Percentiles rank a stretch among this genome's conserved stretches.
These are phyloP conservation scores for Coniochaeta prunicola DNA, from an alignment of 2,329 filamentous ascomycete species.

Conservation along the genomic window DNA sequence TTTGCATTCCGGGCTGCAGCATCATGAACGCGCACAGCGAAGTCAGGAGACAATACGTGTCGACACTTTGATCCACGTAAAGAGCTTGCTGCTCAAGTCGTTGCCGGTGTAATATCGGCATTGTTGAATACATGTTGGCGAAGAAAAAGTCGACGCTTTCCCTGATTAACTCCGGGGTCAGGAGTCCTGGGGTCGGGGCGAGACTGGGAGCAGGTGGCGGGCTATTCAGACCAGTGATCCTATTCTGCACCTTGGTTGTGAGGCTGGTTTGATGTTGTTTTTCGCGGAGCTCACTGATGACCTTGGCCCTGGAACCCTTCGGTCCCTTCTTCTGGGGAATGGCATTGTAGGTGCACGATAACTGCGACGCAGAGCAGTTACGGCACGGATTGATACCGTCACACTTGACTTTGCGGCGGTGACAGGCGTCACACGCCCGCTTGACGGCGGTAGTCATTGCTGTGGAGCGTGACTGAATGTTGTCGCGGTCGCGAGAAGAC, in stretches of 20 bases:
- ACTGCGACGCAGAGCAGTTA: slow-evolving; percentile 60
- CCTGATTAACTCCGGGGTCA: slow-evolving; percentile 57
- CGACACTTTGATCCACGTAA: slow-evolving; percentile 54
- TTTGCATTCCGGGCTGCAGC: slow-evolving; percentile 60
- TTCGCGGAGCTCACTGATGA: slow-evolving; percentile 66
- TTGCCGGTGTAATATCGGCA: slow-evolving; percentile 54
- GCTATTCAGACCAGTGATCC: slow-evolving; percentile 47
- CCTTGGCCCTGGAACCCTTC: slow-evolving; percentile 67
- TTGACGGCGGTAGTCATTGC: slow-evolving; percentile 46
- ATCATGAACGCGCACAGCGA: slow-evolving; percentile 62
- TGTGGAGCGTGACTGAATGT: slow-evolving; percentile 1
- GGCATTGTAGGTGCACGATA: slow-evolving; percentile 67
- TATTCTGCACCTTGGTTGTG: slow-evolving; percentile 53
- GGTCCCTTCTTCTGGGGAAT: slow-evolving; percentile 72
- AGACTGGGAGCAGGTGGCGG: slow-evolving; percentile 38
- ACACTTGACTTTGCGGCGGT: slow-evolving; percentile 69
- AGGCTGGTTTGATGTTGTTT: slow-evolving; percentile 54
- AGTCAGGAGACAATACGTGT: slow-evolving; percentile 57
- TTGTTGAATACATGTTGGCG: slow-evolving; percentile 55
- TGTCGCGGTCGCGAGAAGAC: neutral
- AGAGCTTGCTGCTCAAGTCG: slow-evolving; percentile 50
- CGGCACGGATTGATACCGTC: slow-evolving; percentile 64
- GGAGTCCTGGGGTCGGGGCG: slow-evolving; percentile 50
- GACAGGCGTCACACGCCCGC: slow-evolving; percentile 65
- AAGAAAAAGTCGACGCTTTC: slow-evolving; percentile 64